phyloP scores from a whole-genome alignment of 768 basidiomycete species.

The Russula earlei region DNA sequence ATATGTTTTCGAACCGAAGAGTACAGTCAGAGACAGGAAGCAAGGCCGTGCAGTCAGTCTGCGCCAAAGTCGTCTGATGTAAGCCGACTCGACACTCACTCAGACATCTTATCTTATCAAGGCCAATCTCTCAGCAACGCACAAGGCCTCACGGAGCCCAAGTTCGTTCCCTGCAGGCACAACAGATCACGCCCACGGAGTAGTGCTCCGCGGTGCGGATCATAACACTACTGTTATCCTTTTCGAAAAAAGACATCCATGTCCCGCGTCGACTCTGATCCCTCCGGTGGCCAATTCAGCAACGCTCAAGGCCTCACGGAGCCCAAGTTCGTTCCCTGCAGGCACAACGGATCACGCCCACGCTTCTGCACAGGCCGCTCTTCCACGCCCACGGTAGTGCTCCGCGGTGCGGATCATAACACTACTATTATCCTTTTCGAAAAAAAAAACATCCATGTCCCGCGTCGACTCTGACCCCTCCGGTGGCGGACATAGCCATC shows the following conservation, averaged over 20 bases:
- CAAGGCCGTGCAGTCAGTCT: too few species aligned
- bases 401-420: background rate
- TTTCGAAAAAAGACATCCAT: too few species aligned
- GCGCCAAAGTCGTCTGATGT: background rate
- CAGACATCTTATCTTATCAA: background rate
- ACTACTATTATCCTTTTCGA: too few species aligned
- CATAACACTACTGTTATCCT: background rate
- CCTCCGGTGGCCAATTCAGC: background rate
- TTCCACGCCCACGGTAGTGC: slow-evolving; percentile 2
- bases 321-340: background rate
- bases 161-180: background rate
- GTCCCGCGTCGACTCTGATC: too few species aligned
- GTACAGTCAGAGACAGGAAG: too few species aligned
- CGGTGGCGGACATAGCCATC: too few species aligned
- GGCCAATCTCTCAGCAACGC: background rate
- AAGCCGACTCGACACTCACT: background rate
- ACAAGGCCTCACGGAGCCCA: background rate
- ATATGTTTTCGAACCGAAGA: slow-evolving; percentile 16
- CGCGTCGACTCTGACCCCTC: too few species aligned
- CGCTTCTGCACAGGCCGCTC: background rate
- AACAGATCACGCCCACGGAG: slow-evolving; percentile 7
- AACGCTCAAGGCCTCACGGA: background rate
- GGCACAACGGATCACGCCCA: background rate
- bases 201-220: background rate
- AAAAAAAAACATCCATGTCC: too few species aligned